Base-by-base conservation (phyloP, 1,284 basidiomycete genomes). In the Stereum hirsutum region DNA sequence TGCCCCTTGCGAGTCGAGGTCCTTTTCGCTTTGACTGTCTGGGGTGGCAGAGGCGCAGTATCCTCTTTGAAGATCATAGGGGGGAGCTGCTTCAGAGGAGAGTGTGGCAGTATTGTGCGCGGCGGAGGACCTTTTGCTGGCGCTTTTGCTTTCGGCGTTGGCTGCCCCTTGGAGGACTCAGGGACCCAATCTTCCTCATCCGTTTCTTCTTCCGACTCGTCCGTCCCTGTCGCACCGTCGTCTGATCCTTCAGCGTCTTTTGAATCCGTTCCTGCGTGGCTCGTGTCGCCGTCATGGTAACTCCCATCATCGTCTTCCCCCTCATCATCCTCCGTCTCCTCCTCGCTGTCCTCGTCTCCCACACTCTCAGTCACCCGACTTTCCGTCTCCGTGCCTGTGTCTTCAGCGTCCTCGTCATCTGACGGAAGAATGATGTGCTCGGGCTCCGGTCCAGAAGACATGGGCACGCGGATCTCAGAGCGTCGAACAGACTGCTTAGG, bases 181-280 rank as follows among this genome's bases (percentile, higher is more conserved):
- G 12, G 53, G 52, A 5, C 50, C 52, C 4, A n/a, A n/a, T 47
- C 46, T 6, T 47, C 52, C 5, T 51, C 51, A 6, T 58, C 58
- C 3, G 59, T 58, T 21, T 58, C 57, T 11, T 56, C 58, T 8
- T 53, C 55, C 5, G 59, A 57, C 14, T 55, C 54, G 14, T 59
- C 58, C 15, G 57, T 57, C 1, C 56, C 53, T 19, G 55, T 49
- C 15, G 51, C 49, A 6, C 50, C 51, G 3, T 51, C 51, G n/a
- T 38, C 43, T 38, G 48, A 41, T 24, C 41, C 27, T 38, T 50
- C 32, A 6, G 47, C 44, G 12, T 36, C 47, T 42, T 45, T n/a
- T n/a, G n/a, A n/a, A n/a, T n/a, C n/a, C n/a, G n/a, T n/a, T n/a
- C n/a, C n/a, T n/a, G n/a, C n/a, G n/a, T n/a, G n/a, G n/a, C n/a